Conservation (phyloP, 495 filamentous ascomycete species). For the Penicillium herquei region DNA sequence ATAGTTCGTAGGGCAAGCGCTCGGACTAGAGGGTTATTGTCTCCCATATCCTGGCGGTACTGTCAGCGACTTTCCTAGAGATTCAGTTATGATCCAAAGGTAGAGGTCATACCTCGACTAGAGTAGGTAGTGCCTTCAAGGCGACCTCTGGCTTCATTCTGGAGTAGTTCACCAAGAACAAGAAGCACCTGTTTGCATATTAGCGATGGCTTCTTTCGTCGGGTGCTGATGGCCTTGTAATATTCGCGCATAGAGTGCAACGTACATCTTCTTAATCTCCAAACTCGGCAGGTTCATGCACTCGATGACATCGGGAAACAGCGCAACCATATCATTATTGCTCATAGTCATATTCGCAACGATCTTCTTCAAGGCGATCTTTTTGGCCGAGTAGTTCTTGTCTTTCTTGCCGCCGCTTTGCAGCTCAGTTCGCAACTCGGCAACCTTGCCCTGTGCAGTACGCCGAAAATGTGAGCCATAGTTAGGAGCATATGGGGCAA, state of each 20-base stretch:
- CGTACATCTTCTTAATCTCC: slow-evolving; percentile 99
- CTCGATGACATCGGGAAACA: slow-evolving; percentile 92
- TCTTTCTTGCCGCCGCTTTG: slow-evolving; percentile 95
- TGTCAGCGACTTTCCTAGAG: background rate
- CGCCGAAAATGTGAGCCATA: slow-evolving; percentile 40
- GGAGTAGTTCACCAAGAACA: slow-evolving; percentile 96
- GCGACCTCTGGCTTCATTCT: slow-evolving; percentile 93
- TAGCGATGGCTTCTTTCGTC: slow-evolving; percentile 9
- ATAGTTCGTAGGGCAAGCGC: slow-evolving; percentile 92
- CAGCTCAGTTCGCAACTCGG: slow-evolving; percentile 92
- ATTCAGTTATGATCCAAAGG: background rate
- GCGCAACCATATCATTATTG: slow-evolving; percentile 98
- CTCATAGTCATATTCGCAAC: slow-evolving; percentile 99
- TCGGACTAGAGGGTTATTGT: slow-evolving; percentile 87
- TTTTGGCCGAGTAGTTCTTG: slow-evolving; percentile 95
- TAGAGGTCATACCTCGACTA: slow-evolving; percentile 66
- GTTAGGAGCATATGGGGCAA: slow-evolving; percentile 29
- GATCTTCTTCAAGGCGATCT: slow-evolving; percentile 99
- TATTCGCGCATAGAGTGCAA: background rate
- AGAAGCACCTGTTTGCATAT: slow-evolving; percentile 73
- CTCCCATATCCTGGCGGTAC: slow-evolving; percentile 77
- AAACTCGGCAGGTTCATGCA: slow-evolving; percentile 93
- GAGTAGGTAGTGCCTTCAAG: slow-evolving; percentile 83
- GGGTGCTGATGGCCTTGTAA: background rate
- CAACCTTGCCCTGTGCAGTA: slow-evolving; percentile 87